Base-by-base conservation (phyloP, 495 filamentous ascomycete species). In the Aspergillus hancockii region DNA sequence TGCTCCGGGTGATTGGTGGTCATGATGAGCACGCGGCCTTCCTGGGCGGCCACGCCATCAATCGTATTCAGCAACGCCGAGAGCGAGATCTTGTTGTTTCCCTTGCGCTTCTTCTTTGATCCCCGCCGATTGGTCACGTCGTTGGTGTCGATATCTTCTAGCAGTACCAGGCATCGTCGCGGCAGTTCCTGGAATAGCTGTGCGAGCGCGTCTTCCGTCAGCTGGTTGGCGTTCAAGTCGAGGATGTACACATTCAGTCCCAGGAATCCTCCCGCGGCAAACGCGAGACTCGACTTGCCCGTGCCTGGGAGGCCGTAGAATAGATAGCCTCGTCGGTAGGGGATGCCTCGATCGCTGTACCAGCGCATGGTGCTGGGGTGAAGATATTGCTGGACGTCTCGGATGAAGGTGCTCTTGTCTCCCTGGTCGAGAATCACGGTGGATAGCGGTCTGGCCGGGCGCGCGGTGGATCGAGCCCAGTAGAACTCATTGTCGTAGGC, bases 51-150 rank as follows among this genome's bases (percentile, higher is more conserved):
- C 0, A 93, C 90, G 28, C 91, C 90, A 64, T 95, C 91, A 59
- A 95, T 89, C 47, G 83, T 84, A 69, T 95, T 94, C n/a, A 95
- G 78, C 0, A 95, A 78, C 0, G 88, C 90, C 0, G 90, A 92
- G 8, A 93, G 77, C 0, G 89, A 86, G 45, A 92, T 3, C 4
- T 25, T 50, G n/a, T 21, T 34, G 28, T 50, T 36, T 21, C 55
- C 55, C 22, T 57, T 49, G 19, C 25, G 41, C 19, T 50, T 53
- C 19, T 31, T 25, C 0, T 49, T 22, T 85, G 57, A 38, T 16
- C 55, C 57, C 16, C 87, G 79, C 31, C 85, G 75, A 46, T 86
- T 83, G 0, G 83, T 84, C 8, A 91, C 74, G 34, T 65, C 61
- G 30, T 66, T 61, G 9, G 58, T 62, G 49, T 77, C 71, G 13